Evolutionary conservation across 345 rosid species (phyloP), one percentile per base, ranked within the genome.

Genomic region (Orychophragmus violaceus): DNA sequence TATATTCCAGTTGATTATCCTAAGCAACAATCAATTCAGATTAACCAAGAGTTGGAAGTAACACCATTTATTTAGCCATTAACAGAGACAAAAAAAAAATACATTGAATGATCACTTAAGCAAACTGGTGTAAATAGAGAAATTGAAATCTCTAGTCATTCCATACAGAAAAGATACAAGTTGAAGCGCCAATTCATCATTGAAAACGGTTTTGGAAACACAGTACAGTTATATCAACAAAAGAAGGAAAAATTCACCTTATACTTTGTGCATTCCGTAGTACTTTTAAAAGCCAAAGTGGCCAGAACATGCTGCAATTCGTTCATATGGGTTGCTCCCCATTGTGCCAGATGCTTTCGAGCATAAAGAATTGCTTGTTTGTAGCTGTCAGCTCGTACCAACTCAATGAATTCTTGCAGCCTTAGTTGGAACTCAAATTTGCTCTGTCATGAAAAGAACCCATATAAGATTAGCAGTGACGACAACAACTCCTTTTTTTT

Each of bases 341-440:
- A 94, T 24, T 91, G 89, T 24, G 86, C 83, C 59, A 94, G 89
- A 78, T 87, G 78, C 77, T 84, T 94, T 69, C 88, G 87, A 33
- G 96, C 89, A 76, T 90, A 94, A 54, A 60, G 32, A 72, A 88
- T 94, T 71, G 99, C 97, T 69, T 74, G 75, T 81, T 85, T 74
- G 74, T 77, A 74, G 70, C 81, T 84, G 30, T 85, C 89, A 72
- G 82, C 82, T 70, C 99, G 83, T 64, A 94, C 95, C 76, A 94
- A 78, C 82, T 94, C 99, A 16, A 94, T 72, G 64, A 88, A 94
- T 59, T 90, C 97, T 82, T 94, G 99, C 77, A 88, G 93, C 80
- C 97, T 88, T 82, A 94, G 76, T 77, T 84, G 95, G 82, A 94
- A 90, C 72, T 94, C 99, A n/a, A 90, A 83, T 66, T 81, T 85